Base-by-base conservation (phyloP, 768 basidiomycete species). In the Psilocybe sp. region DNA sequence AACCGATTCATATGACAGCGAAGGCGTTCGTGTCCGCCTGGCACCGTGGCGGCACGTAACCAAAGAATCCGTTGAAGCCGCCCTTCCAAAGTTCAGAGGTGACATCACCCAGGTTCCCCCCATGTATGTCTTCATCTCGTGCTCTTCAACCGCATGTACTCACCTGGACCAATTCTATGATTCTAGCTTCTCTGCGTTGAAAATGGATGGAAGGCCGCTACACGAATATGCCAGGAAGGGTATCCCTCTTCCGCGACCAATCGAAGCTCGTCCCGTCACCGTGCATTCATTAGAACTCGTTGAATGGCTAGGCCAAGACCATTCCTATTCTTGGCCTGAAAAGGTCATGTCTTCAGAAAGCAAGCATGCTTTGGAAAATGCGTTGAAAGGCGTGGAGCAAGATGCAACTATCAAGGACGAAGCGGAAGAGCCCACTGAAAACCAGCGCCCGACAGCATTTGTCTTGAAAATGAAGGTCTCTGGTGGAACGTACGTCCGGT, bases 171-270 rank as follows among this genome's bases (percentile, higher is more conserved):
- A 32, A 46, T 39, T 48, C 37, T 43, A 23, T 40, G 32, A 39
- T 13, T 20, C 13, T 63, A 98, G 96, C 63, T 99, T 95, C 69
- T 98, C 97, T 9, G 97, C 97, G 1, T 76, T 98, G 33, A 98
- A 98, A 69, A 98, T 98, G 95, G 94, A 98, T 57, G 97, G 97
- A 1, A 91, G 81, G 66, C 92, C 92, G 0, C 67, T 98, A 33
- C 92, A 98, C 65, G 95, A 98, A 59, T 99, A 98, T 63, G 97
- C 97, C 15, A 84, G 97, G 2, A 78, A 87, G 61, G 89, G 89
- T 7, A 89, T 87, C 38, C 92, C 95, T 0, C 79, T 99, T 13
- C 97, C 97, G 31, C 84, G 94, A 8, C 89, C 96, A n/a, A 95
- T 99, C 52, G 92, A 94, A 60, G 67, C 86, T 43, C 87, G 97